Conservation (phyloP, 176 grass and related monocot genomes). For the Carex scoparia region DNA sequence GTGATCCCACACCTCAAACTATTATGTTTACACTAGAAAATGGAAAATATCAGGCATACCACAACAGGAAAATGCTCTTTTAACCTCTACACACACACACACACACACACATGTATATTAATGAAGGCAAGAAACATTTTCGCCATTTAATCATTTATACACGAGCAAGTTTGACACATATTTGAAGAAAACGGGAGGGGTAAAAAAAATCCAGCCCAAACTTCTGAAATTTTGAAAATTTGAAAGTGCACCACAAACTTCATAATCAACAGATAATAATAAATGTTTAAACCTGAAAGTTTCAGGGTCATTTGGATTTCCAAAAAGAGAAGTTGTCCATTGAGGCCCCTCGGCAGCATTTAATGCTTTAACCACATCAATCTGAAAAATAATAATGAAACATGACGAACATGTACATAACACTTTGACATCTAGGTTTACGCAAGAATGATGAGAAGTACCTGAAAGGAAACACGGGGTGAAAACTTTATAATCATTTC, state of each 20-base stretch:
- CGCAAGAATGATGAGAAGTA: constrained; percentile 10
- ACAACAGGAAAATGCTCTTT: background rate
- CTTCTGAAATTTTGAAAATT: background rate
- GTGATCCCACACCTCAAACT: background rate
- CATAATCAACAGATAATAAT: background rate
- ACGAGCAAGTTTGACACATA: background rate
- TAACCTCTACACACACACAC: background rate
- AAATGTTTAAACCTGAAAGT: constrained; percentile 59
- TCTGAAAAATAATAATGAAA: constrained; percentile 39
- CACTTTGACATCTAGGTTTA: background rate
- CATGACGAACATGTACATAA: background rate
- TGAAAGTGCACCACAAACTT: background rate
- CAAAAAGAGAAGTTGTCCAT: constrained; percentile 94
- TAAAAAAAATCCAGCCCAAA: background rate
- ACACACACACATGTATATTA: background rate
- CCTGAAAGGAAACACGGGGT: constrained; percentile 84
- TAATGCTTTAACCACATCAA: constrained; percentile 89
- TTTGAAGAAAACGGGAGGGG: background rate
- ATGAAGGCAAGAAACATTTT: background rate
- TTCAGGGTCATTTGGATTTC: constrained; percentile 90
- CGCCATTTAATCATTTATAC: background rate
- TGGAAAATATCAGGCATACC: background rate
- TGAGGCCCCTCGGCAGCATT: constrained; percentile 88
- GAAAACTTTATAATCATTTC: constrained; percentile 88
- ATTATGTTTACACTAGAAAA: background rate